phyloP scores from a whole-genome alignment of 2,329 filamentous ascomycete genomes.

The Fusarium odoratissimum region DNA sequence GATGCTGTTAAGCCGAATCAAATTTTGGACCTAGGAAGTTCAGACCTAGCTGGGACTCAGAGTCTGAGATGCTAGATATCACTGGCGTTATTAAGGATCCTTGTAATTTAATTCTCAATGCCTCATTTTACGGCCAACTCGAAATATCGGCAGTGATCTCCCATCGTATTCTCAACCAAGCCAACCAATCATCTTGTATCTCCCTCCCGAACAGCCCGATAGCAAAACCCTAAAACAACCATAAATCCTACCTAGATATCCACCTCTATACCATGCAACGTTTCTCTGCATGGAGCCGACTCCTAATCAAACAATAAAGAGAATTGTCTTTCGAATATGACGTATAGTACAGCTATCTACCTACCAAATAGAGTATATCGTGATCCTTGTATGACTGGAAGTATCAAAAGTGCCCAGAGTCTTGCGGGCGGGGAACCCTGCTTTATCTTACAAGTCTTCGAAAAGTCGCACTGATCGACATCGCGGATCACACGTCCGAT shows the following conservation, averaged over 20 bases:
- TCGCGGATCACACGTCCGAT: constrained; percentile 14
- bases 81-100: fast-evolving
- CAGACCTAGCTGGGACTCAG: no score
- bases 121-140: neutral
- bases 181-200: neutral
- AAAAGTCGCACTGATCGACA: constrained; percentile 12
- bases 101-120: fast-evolving
- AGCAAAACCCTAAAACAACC: neutral
- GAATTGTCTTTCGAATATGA: neutral
- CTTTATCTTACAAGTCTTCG: neutral
- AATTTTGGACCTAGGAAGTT: fast-evolving
- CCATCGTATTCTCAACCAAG: neutral
- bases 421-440: constrained; percentile 35
- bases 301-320: neutral
- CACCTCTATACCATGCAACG: neutral
- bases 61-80: no score
- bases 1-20: no score
- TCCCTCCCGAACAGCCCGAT: neutral
- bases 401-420: constrained; percentile 30
- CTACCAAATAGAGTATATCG: constrained; percentile 29
- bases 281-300: neutral
- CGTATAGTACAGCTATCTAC: constrained; percentile 7
- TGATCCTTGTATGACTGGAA: constrained; percentile 9
- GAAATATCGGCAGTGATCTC: neutral
- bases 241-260: neutral